Base-by-base conservation (phyloP, 2,329 filamentous ascomycete genomes). In the Diaporthe sp. region DNA sequence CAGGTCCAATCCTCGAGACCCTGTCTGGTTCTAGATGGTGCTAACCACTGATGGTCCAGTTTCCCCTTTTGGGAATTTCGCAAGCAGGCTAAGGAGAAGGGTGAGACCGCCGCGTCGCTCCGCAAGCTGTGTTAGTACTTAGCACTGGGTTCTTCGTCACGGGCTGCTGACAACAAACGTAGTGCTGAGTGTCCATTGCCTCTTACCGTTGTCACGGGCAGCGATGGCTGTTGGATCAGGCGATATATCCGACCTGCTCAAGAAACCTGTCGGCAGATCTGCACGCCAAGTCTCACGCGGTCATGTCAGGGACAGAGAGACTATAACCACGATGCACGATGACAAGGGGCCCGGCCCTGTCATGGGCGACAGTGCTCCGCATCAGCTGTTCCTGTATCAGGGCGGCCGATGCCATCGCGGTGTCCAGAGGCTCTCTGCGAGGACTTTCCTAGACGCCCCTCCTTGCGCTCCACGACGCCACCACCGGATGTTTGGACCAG, bases 251-350 rank as follows among this genome's bases (percentile, higher is more conserved):
- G 62, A 6, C 34, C 17, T 49, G 61, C 22, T 49, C 61, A 31
- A 7, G 9, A 10, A 34, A 22, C 19, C 17, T 22, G 61, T 34
- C 61, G 42, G 61, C 42, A 67, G 28, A 67, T 67, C 42, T 67
- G 42, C 28, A 49, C 44, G 61, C 61, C 62, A 67, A 42, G 62
- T 25, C 22, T 37, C 31, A 67, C 44, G 28, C 22, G 25, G 44
- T 22, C 44, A 37, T 37, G 62, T 13, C 62, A 67, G 62, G 62
- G 28, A 67, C 62, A 37, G 44, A 25, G 31, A 34, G 25, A 51
- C 22, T 42, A 37, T 37, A 46, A 25, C 44, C 28, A 51, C 61
- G 19, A 7, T 37, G 25, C 25, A 19, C 53, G 31, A 65, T 22
- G 60, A 19, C 39, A 22, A 46, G 39, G 39, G 39, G 2, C 15